Evolutionary conservation across 495 filamentous ascomycete species (phyloP).

Genomic region (Aspergillus leporis): DNA sequence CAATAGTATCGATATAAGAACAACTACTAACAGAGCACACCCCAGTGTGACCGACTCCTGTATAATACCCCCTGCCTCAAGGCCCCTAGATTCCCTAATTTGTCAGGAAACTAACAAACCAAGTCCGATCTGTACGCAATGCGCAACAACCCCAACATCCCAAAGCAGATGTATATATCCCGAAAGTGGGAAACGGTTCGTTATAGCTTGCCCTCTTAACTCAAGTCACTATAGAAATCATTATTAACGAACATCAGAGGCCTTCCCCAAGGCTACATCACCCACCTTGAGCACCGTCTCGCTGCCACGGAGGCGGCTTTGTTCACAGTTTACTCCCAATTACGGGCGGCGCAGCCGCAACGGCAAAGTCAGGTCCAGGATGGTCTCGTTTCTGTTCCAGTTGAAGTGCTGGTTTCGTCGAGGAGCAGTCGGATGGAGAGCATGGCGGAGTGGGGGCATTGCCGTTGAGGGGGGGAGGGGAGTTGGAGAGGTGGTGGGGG

Average conservation of each 20-base stretch:
- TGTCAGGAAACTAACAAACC: constrained; percentile 5
- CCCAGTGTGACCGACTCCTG: constrained; percentile 28
- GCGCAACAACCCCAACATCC: constrained; percentile 13
- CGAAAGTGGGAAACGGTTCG: constrained; percentile 26
- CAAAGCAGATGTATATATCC: constrained; percentile 26
- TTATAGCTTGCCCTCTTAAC: too few relatives aligned
- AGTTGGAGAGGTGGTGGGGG: constrained; percentile 22
- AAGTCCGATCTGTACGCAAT: constrained; percentile 27
- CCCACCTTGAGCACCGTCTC: constrained; percentile 25
- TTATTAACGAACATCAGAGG: constrained; percentile 14
- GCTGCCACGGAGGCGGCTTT: constrained; percentile 24
- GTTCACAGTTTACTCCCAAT: constrained; percentile 14
- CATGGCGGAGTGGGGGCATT: constrained; percentile 21
- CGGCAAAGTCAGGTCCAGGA: too few relatives aligned
- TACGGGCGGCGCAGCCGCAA: background rate
- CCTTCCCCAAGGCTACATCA: constrained; percentile 27
- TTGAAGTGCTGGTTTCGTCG: background rate
- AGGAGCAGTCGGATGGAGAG: constrained; percentile 9
- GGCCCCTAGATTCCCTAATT: too few relatives aligned
- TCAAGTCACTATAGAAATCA: background rate
- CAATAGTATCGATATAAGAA: too few relatives aligned
- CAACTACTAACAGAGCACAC: background rate
- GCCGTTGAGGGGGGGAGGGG: constrained; percentile 11
- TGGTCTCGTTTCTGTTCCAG: background rate
- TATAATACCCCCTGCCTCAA: too few relatives aligned